phyloP scores from a whole-genome alignment of 2,329 filamentous ascomycete species.

The Ploettnerulaceae sp. region DNA sequence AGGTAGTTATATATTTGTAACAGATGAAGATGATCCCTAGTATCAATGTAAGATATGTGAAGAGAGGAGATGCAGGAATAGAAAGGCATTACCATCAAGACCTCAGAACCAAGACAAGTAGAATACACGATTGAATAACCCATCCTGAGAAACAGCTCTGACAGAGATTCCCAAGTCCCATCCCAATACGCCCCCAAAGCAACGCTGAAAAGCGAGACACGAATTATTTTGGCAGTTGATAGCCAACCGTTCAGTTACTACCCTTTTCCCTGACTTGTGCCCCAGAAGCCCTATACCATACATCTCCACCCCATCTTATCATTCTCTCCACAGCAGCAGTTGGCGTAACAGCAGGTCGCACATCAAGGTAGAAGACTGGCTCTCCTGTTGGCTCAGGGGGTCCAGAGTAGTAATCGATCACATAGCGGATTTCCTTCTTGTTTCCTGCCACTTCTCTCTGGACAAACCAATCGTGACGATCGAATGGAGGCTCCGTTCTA shows the following conservation, averaged over 20 bases:
- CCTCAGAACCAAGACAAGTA: slow-evolving; percentile 3
- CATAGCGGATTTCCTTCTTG: slow-evolving; percentile 77
- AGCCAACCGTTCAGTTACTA: slow-evolving; percentile 10
- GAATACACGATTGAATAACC: slow-evolving; percentile 6
- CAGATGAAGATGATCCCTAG: not conserved
- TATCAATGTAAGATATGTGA: slow-evolving; percentile 16
- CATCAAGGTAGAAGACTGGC: slow-evolving; percentile 93
- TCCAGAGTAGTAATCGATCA: slow-evolving; percentile 94
- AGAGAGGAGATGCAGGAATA: slow-evolving; percentile 18
- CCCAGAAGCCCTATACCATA: slow-evolving; percentile 63
- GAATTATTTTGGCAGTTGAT: not conserved
- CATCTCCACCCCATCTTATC: slow-evolving; percentile 84
- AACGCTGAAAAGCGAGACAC: slow-evolving; percentile 11
- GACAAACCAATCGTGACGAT: slow-evolving; percentile 96
- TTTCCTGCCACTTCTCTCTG: slow-evolving; percentile 64
- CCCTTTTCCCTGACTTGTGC: slow-evolving; percentile 27
- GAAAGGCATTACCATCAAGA: slow-evolving; percentile 10
- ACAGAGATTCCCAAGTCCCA: slow-evolving; percentile 4
- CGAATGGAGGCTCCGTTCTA: slow-evolving; percentile 81
- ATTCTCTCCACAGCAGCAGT: slow-evolving; percentile 74
- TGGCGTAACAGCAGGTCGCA: slow-evolving; percentile 82
- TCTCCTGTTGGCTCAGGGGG: slow-evolving; percentile 71
- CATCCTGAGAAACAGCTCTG: slow-evolving; percentile 9
- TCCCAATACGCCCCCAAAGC: slow-evolving; percentile 3
- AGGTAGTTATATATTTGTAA: not conserved